Base-by-base conservation (phyloP, 768 basidiomycete genomes). In the Boletellus emodensis region DNA sequence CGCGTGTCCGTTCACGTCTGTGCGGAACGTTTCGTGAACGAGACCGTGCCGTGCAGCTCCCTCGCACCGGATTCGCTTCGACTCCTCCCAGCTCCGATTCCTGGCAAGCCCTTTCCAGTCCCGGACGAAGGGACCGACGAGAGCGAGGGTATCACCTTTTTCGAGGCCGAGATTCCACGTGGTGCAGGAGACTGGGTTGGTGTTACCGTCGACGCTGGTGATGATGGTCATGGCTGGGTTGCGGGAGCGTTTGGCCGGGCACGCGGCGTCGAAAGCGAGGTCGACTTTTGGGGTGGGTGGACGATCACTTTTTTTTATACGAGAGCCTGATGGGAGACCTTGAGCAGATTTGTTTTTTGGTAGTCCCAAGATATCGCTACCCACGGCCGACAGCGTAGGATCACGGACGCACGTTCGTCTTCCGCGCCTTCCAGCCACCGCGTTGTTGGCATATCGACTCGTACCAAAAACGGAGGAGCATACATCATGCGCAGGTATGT, bases 111-210 rank as follows among this genome's bases (percentile, higher is more conserved):
- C 11, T 90, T 90, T 57, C 90, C 88, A 6, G 68, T 79, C 0
- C 84, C 87, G 13, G 66, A 79, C 14, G 82, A 85, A 65, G 88
- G 88, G 0, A 64, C 78, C 0, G 85, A 87, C 46, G 87, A 91
- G 62, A 85, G 84, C 9, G 87, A 89, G 49, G 87, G 86, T 0
- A 71, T 85, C 2, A 83, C 83, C 4, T 67, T 84, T 22, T 88
- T 79, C 58, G 83, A 85, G 60, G 77, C 75, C 10, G 66, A 74
- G 36, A 38, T 84, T 15, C 57, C 66, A 2, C 26, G 7, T 37
- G 59, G 34, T 6, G 40, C 51, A 15, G 52, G 57, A 11, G 63
- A 65, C 6, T 81, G 77, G 75, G 63, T 90, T 6, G 85, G 76
- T 2, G 70, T 90, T 36, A 68, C 61, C 24, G 60, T 85, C 20